Base-by-base conservation (phyloP, 306 rosid species). In the Begonia masoniana region DNA sequence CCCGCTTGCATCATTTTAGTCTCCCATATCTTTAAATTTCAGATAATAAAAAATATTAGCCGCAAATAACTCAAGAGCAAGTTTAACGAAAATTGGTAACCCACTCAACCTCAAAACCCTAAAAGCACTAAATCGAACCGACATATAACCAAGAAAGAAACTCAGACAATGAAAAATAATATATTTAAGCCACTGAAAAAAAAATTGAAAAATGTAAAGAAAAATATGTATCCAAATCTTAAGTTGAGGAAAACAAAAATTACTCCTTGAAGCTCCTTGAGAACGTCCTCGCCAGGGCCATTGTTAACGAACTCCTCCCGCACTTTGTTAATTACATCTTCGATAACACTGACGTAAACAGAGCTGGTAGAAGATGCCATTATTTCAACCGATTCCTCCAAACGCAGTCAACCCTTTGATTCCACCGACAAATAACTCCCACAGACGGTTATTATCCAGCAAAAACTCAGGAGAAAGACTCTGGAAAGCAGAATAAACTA, bases 231-330 rank as follows among this genome's bases (percentile, higher is more conserved):
- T 10, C 55, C 36, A 11, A 12, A 39, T 52, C 12, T 36, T 13
- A 15, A 23, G 31, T 31, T 31, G 73, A 65, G 53, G 47, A n/a
- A 43, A 43, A 50, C 51, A 53, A n/a, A 15, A 64, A 52, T 79
- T 84, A 92, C 99, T 69, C 96, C 96, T 87, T 92, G 99, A 59
- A 92, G 99, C 78, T 92, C 96, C 74, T 76, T 82, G 63, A 92
- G 93, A 62, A 92, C 96, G 43, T 92, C 93, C 52, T 92, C 96
- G 2, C 99, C 96, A 9, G 95, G 96, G 14, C 80, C 89, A 75
- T 71, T 79, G 62, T 70, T 83, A 49, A 72, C 2, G 74, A 92
- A 92, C 87, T 87, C 96, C 3, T 87, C 96, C 2, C 96, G 93
- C 65, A 92, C 85, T 71, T 92, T 87, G 74, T 58, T 78, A 71